Evolutionary conservation across 352 stramenopile species (phyloP), one percentile per base, ranked within the genome.

Genomic region (Phytophthora rubi): DNA sequence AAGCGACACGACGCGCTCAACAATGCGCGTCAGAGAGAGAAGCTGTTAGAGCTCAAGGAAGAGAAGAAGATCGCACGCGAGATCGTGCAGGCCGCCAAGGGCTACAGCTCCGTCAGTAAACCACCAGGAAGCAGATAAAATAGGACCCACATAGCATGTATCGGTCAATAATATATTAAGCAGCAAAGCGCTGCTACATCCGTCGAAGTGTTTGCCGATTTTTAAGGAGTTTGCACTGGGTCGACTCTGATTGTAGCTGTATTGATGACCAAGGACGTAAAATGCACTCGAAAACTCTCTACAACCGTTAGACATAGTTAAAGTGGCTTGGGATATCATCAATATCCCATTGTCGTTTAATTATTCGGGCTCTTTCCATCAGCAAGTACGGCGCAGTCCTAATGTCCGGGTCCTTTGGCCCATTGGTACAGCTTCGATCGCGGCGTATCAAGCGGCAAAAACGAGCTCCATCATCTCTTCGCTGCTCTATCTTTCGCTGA

Each of bases 1-100:
- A 97, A 97, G 74, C 87, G 93, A 9, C 88, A 96, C 63, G 81
- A 95, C 33, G 86, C 89, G 6, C 79, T 97, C 2, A 86, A 97
- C 30, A 71, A 94, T n/a, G 85, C 84, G 0, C 75, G 85, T 12
- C 89, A 94, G 53, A 75, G 81, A 64, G 92, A 98, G 58, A 92
- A 90, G 62, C 69, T 98, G 48, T 51, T 87, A 59, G 85, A 95
- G 62, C 83, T 97, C 55, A 97, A 97, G 61, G 89, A 97, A 55
- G 91, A 98, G 60, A 89, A 93, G 61, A 91, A 83, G 62, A 92
- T 97, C 48, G 87, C 86, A 28, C 77, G 85, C 30, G 88, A 97
- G 71, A 97, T 98, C 64, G 72, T 96, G n/a, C 76, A 92, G 47
- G 86, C 86, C 2, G 77, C 84, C 18, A 87, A 89, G 63, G 82